These are phyloP conservation scores for Penicillium bialowiezense DNA, from an alignment of 495 filamentous ascomycete species.

Conservation along the genomic window DNA sequence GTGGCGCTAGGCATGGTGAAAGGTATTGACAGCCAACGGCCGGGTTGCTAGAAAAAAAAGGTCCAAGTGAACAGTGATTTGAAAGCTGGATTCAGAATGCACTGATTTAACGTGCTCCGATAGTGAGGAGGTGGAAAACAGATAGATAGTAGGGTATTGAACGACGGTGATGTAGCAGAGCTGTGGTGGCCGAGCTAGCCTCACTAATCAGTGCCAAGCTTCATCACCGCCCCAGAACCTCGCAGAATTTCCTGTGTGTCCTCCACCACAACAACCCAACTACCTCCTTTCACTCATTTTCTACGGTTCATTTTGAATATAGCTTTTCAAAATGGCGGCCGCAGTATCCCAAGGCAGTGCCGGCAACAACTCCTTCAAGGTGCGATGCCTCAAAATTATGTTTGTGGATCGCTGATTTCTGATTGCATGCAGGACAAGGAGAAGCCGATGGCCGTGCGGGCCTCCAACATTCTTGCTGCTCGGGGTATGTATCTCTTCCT, in stretches of 20 bases:
- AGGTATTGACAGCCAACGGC: constrained; percentile 32
- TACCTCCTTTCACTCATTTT: constrained; percentile 21
- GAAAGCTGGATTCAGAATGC: too few relatives aligned
- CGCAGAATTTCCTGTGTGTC: constrained; percentile 45
- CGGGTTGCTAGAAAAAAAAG: constrained; percentile 13
- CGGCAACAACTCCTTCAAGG: constrained; percentile 78
- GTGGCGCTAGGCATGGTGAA: constrained; percentile 83
- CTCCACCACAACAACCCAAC: constrained; percentile 30
- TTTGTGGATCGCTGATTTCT: constrained; percentile 41
- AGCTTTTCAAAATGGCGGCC: constrained; percentile 61
- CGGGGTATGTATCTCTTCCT: constrained; percentile 60
- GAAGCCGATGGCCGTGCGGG: constrained; percentile 95
- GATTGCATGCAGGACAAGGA: constrained; percentile 79
- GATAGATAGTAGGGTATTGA: constrained; percentile 17
- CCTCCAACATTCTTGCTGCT: constrained; percentile 93
- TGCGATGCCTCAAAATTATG: constrained; percentile 39
- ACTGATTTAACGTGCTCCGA: background rate
- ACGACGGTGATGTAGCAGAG: constrained; percentile 32
- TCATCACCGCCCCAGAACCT: constrained; percentile 57
- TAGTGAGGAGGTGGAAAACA: constrained; percentile 7
- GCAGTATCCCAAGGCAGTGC: constrained; percentile 52
- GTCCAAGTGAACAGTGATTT: constrained; percentile 7
- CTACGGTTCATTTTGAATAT: constrained; percentile 29
- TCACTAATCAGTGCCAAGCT: constrained; percentile 47
- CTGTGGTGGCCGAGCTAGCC: constrained; percentile 31